These are phyloP conservation scores for Morella rubra DNA, from an alignment of 306 rosid species.

Conservation along the genomic window DNA sequence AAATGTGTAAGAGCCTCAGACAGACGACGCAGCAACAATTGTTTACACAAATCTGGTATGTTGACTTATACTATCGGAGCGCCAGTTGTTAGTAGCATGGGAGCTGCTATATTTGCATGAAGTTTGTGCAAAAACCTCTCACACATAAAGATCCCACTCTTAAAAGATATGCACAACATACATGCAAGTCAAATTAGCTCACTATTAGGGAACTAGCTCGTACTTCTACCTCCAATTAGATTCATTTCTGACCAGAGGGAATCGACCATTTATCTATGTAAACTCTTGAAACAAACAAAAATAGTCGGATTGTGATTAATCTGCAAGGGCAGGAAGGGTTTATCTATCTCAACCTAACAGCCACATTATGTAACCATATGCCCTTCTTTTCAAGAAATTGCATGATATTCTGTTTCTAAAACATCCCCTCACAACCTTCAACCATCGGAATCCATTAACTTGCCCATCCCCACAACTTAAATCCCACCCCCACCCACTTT, in stretches of 20 bases:
- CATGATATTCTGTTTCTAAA: too few relatives aligned
- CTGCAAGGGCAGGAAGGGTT: too few relatives aligned
- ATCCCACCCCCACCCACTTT: too few relatives aligned
- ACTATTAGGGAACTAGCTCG: not conserved
- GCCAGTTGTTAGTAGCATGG: not conserved
- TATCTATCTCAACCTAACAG: too few relatives aligned
- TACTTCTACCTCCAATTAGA: not conserved
- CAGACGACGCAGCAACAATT: constrained; percentile 1
- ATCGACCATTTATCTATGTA: too few relatives aligned
- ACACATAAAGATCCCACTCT: not conserved
- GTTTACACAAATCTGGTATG: not conserved
- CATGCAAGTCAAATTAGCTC: not conserved
- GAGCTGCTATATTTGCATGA: not conserved
- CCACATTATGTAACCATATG: too few relatives aligned
- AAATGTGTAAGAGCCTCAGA: not conserved
- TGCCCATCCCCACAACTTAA: too few relatives aligned
- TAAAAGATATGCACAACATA: not conserved
- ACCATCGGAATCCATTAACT: too few relatives aligned
- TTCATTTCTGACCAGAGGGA: not conserved
- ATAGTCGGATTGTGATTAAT: not conserved
- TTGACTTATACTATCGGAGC: not conserved
- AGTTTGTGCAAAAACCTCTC: not conserved
- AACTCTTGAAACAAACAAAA: not conserved
- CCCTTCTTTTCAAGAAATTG: too few relatives aligned
- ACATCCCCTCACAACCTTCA: too few relatives aligned